Evolutionary conservation across 2,329 filamentous ascomycete species (phyloP).

Genomic region (Neopestalotiopsis sp.): DNA sequence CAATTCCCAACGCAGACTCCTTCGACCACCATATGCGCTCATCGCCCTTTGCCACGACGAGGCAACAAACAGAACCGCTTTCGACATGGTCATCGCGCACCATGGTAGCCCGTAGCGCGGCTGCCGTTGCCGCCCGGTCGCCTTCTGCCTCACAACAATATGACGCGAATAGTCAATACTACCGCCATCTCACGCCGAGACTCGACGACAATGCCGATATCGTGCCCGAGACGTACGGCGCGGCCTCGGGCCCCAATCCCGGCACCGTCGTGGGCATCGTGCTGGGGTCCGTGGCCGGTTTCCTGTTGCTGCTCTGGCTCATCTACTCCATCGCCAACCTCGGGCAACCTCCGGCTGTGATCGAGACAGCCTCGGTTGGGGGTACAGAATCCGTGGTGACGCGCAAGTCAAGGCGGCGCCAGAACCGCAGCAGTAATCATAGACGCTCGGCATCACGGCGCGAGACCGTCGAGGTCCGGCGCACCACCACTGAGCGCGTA

Average conservation of each 20-base stretch:
- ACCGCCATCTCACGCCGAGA: neutral
- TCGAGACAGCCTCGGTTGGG: constrained; percentile 31
- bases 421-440: constrained; percentile 15
- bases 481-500: constrained; percentile 22
- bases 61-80: constrained; percentile 15
- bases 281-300: constrained; percentile 48
- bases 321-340: constrained; percentile 37
- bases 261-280: constrained; percentile 45
- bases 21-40: constrained; percentile 19
- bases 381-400: constrained; percentile 38
- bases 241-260: constrained; percentile 42
- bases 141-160: constrained; percentile 16
- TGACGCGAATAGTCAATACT: neutral
- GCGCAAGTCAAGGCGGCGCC: constrained; percentile 31
- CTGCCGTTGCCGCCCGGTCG: constrained; percentile 1
- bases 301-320: constrained; percentile 34
- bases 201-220: constrained; percentile 18
- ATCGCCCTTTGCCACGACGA: constrained; percentile 21
- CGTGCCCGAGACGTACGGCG: constrained; percentile 45
- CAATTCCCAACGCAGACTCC: constrained; percentile 18
- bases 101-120: neutral
- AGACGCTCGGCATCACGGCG: constrained; percentile 22
- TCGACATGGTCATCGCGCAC: neutral
- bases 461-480: constrained; percentile 37
- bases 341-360: constrained; percentile 44